Percentiles rank a stretch among this genome's conserved stretches.
phyloP scores from a whole-genome alignment of 2,329 filamentous ascomycete species.

The Massarina eburnea region DNA sequence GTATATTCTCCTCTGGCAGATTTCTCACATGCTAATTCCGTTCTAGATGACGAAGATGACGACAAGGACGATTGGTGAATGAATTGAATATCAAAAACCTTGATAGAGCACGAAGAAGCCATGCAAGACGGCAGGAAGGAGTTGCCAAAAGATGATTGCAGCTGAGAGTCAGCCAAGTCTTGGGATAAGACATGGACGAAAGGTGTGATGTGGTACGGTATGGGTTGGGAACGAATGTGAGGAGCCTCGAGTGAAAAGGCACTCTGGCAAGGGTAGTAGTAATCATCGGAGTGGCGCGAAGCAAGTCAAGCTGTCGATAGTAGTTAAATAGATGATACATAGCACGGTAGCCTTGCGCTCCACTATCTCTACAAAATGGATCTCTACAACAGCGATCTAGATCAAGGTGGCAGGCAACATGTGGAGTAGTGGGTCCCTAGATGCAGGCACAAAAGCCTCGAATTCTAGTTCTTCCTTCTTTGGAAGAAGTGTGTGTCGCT shows the following conservation, averaged over 20 bases:
- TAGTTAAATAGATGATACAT: not conserved
- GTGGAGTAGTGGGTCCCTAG: not conserved
- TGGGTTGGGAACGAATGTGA: not conserved
- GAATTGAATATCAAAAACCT: not conserved
- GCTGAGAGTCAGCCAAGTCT: not conserved
- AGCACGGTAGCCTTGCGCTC: not conserved
- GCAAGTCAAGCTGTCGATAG: not conserved
- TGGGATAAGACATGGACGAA: not conserved
- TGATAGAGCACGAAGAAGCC: not conserved
- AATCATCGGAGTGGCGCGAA: not conserved
- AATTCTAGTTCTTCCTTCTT: not conserved
- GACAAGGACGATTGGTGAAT: slow-evolving; percentile 69
- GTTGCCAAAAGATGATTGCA: not conserved
- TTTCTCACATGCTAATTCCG: slow-evolving; percentile 25
- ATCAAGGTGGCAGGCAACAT: not conserved
- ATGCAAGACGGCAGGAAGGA: not conserved
- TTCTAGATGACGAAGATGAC: slow-evolving; percentile 71
- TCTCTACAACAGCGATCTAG: no score
- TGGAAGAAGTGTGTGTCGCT: not conserved
- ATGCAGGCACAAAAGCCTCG: not conserved
- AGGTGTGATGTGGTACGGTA: not conserved
- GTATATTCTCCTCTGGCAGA: slow-evolving; percentile 5
- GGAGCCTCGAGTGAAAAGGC: not conserved
- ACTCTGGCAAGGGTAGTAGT: not conserved
- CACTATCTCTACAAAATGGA: not conserved